Conservation (phyloP, 148 eudicot genomes). For the Gaultheria prostrata region DNA sequence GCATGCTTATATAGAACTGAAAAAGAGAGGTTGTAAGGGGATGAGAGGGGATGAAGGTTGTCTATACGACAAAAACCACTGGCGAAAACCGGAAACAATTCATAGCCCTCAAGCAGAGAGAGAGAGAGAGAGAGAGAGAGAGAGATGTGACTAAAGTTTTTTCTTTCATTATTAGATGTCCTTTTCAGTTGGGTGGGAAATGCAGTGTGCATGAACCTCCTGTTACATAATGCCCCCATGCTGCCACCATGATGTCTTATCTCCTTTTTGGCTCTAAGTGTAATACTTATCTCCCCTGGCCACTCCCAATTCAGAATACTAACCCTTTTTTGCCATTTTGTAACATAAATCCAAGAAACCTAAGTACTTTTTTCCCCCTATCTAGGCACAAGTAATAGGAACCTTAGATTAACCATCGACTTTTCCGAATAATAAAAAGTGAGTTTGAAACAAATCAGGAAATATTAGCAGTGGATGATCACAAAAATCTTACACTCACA, state of each 20-base stretch:
- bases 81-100: not conserved
- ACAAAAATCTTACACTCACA: not conserved
- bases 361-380: not conserved
- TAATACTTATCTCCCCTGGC: not conserved
- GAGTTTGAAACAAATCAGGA: not conserved
- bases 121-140: not conserved
- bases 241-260: not conserved
- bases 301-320: not conserved
- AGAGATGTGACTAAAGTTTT: not conserved
- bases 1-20: not conserved
- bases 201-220: not conserved
- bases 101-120: not conserved
- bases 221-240: not conserved
- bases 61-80: conserved; percentile 7
- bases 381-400: not conserved
- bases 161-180: not conserved
- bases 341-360: not conserved
- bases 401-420: not conserved
- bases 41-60: not conserved
- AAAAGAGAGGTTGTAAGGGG: not conserved
- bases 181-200: not conserved
- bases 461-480: not conserved
- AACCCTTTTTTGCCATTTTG: not conserved
- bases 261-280: not conserved
- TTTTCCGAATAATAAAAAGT: not conserved